Conservation (phyloP, 495 filamentous ascomycete species). For the Stereocaulon alpinum region DNA sequence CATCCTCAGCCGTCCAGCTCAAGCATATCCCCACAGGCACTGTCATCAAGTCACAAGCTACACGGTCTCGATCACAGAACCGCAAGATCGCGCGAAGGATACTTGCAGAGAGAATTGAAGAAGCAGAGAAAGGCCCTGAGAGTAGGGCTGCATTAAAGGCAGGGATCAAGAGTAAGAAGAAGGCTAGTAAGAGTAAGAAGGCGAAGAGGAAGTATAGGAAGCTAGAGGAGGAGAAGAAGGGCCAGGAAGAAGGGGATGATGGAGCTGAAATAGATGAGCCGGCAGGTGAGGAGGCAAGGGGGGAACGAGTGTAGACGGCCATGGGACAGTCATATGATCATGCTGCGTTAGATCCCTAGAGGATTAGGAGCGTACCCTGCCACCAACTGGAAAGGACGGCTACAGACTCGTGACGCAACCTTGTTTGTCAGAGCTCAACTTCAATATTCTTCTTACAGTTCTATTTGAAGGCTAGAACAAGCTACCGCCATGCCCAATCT, state of each 20-base stretch:
- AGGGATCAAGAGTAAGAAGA: constrained; percentile 47
- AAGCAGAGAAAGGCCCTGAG: constrained; percentile 47
- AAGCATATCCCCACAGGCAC: constrained; percentile 81
- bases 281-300: constrained; percentile 25
- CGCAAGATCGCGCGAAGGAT: constrained; percentile 72
- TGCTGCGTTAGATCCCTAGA: no score
- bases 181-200: constrained; percentile 58
- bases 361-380: no score
- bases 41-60: constrained; percentile 86
- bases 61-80: constrained; percentile 79
- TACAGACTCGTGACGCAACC: no score
- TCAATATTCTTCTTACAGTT: no score
- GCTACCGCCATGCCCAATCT: no score
- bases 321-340: background rate
- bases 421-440: no score
- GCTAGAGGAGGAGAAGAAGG: constrained; percentile 36
- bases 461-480: no score
- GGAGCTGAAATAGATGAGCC: constrained; percentile 40
- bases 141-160: constrained; percentile 48
- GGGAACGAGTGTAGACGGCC: constrained; percentile 10
- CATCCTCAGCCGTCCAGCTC: constrained; percentile 85
- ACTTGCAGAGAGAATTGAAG: constrained; percentile 69
- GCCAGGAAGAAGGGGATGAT: constrained; percentile 38
- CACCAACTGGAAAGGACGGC: no score
- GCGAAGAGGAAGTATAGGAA: constrained; percentile 52